Base-by-base conservation (phyloP, 192 early-diverging fungal genomes). In the Coemansia sp. region DNA sequence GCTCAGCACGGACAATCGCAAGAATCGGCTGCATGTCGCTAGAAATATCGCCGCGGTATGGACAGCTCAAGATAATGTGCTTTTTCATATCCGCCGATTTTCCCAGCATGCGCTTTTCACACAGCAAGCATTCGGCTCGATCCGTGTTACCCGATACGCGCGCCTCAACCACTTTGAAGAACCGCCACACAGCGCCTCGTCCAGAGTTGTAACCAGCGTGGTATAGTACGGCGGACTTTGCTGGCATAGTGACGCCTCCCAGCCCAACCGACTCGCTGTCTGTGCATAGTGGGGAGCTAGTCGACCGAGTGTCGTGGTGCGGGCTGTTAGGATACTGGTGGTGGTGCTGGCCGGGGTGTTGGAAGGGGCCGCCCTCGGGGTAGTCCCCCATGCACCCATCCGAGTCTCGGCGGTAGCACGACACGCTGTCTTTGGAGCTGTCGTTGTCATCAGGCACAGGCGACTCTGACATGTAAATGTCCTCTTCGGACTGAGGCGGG, bases 11-110 rank as follows among this genome's bases (percentile, higher is more conserved):
- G 16, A 83, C 76, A 65, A 77, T 83, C 35, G 77, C 69, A 39
- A 83, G 60, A 36, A 83, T 75, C 38, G 76, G 74, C 61, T 59
- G 62, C 75, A 77, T 76, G n/a, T 77, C 72, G 26, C 66, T 65
- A 12, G 74, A 57, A 28, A 83, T 83, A 1, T 65, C 56, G 60
- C 64, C 28, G 6, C 75, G 64, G 42, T 65, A 67, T 12, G 80
- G 80, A 38, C 80, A 83, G 62, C 62, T 65, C 28, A 65, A 52
- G 21, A 83, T 76, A 67, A 83, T 75, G 42, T 83, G 80, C 42
- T 75, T 76, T 59, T 83, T 83, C 80, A 83, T 83, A 23, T 83
- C 80, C 1, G 80, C 80, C 18, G 75, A 77, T 58, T 83, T 83
- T 12, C 80, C 80, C 72, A 83, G 66, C 80, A 83, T 83, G 53